phyloP scores from a whole-genome alignment of 352 stramenopile genomes.

The Globisporangium viniferum region DNA sequence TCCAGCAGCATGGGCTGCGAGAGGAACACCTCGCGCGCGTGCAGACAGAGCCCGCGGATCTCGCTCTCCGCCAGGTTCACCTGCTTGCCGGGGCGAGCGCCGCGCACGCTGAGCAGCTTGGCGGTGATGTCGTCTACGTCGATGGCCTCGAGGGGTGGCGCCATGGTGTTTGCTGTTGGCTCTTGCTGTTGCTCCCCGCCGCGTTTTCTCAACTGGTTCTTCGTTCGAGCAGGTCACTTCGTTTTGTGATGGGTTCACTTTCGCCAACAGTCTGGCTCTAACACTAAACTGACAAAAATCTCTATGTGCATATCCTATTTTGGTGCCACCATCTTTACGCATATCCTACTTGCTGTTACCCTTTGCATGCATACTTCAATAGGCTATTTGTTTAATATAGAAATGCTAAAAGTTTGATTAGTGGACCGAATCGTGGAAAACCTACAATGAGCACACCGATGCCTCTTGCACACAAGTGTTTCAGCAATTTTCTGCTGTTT shows the following conservation, averaged over 20 bases:
- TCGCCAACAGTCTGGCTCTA: neutral
- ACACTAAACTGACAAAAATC: no score
- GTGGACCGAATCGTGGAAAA: no score
- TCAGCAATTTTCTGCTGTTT: no score
- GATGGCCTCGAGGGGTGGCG: conserved; percentile 61
- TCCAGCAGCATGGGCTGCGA: conserved; percentile 98
- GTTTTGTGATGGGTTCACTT: neutral
- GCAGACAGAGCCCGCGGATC: conserved; percentile 97
- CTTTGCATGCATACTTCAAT: no score
- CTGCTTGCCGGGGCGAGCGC: conserved; percentile 71
- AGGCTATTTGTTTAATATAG: no score
- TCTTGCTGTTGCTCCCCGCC: neutral
- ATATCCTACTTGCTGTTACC: no score
- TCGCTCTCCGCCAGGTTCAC: conserved; percentile 96
- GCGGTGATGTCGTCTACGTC: conserved; percentile 88
- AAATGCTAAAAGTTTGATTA: no score
- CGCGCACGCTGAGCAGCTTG: conserved; percentile 88
- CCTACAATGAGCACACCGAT: no score
- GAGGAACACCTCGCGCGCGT: conserved; percentile 94
- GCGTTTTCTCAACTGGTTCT: neutral
- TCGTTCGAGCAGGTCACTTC: neutral
- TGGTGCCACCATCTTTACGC: no score
- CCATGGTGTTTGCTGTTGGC: conserved; percentile 19
- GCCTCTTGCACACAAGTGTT: no score
- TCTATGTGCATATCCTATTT: no score